These are phyloP conservation scores for Puccinia coronata DNA, from an alignment of 1,284 basidiomycete genomes.

Conservation along the genomic window DNA sequence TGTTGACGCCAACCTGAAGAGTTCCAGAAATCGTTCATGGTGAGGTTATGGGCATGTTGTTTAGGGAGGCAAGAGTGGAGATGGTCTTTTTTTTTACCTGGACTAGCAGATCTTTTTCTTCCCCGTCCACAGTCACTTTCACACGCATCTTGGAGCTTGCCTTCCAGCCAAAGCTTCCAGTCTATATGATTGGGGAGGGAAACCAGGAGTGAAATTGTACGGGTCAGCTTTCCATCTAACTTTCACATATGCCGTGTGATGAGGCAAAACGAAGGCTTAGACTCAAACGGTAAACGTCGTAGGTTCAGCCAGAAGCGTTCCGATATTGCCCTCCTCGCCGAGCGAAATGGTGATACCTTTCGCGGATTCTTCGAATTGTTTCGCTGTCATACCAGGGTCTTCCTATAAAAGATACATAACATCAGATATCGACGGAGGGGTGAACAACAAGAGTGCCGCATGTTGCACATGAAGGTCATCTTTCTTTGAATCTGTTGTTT, in stretches of 20 bases:
- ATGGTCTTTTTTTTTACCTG: neutral
- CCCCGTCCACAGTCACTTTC: slow-evolving; percentile 4
- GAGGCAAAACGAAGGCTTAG: neutral
- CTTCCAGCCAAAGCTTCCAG: slow-evolving; percentile 29
- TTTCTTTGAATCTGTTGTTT: neutral
- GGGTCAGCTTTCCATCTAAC: neutral
- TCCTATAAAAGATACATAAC: neutral
- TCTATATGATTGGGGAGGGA: neutral
- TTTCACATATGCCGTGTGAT: too few relatives aligned
- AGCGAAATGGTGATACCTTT: slow-evolving; percentile 1
- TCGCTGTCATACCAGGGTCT: slow-evolving; percentile 21
- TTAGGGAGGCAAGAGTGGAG: neutral
- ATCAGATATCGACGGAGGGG: too few relatives aligned
- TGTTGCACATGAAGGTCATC: too few relatives aligned
- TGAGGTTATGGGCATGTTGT: too few relatives aligned
- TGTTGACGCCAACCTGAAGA: slow-evolving; percentile 2
- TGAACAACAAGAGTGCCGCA: too few relatives aligned
- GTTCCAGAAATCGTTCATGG: neutral
- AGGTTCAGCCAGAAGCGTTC: neutral
- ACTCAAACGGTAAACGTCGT: slow-evolving; percentile 29
- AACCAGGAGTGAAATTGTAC: neutral
- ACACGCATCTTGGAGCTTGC: neutral
- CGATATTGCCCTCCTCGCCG: neutral
- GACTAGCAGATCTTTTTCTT: slow-evolving; percentile 16
- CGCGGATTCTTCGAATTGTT: slow-evolving; percentile 18